These are phyloP conservation scores for Fomitopsis pinicola DNA, from an alignment of 1,284 basidiomycete genomes.

Conservation along the genomic window DNA sequence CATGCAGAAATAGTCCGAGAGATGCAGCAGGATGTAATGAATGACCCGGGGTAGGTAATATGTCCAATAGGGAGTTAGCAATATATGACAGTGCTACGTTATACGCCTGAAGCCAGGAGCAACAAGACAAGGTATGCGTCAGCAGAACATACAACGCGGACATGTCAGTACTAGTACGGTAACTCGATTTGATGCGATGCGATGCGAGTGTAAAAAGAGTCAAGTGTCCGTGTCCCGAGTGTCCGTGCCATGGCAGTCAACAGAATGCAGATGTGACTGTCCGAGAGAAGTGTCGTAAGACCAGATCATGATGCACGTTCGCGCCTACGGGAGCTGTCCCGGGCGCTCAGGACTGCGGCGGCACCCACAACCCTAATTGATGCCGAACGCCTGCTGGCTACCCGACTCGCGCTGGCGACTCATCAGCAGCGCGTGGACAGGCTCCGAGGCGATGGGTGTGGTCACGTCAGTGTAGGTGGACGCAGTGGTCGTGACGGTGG, in stretches of 20 bases:
- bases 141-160: background rate
- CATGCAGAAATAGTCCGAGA: background rate
- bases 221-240: background rate
- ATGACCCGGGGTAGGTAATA: background rate
- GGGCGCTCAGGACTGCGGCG: background rate
- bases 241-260: too few relatives aligned
- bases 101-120: background rate
- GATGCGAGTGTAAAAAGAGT: background rate
- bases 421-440: conserved; percentile 1
- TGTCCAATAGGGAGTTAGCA: background rate
- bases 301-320: background rate
- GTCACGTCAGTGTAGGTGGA: background rate
- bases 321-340: background rate
- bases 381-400: background rate
- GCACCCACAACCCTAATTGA: background rate
- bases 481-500: background rate
- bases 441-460: background rate
- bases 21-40: background rate
- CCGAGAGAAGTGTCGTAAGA: background rate
- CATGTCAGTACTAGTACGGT: background rate
- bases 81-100: background rate
- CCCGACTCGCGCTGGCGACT: background rate
- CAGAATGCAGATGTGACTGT: background rate
- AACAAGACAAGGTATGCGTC: background rate
- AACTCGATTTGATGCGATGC: background rate